Base-by-base conservation (phyloP, 169 alveolate species). In the Eimeria maxima region DNA sequence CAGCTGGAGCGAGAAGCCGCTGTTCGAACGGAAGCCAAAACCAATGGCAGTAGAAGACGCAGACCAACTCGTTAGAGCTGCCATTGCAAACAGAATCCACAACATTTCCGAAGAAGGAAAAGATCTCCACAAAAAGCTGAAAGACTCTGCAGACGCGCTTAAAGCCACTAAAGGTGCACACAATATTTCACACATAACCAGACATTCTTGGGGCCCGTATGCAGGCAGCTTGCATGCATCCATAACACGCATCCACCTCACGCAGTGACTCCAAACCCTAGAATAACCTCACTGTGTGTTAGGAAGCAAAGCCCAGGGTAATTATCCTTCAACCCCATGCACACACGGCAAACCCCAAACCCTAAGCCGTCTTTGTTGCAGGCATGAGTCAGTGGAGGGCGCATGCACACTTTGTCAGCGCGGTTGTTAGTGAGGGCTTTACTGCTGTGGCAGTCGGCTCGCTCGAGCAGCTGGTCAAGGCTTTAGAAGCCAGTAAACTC, bases 141-240 rank as follows among this genome's bases (percentile, higher is more conserved):
- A 98, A 96, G 99, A 98, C 94, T 98, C 99, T 42, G 98, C 98
- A 45, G 99, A 97, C 65, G 97, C 98, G 90, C 98, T 99, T 84
- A 98, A 98, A 95, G 97, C 95, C 57, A 73, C 89, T 50, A 90
- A 90, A 74, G 95, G 95, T 73, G 67, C 18, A 87, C 2, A 42
- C 44, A 88, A 14, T n/a, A n/a, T n/a, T 50, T 7, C 11, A 50
- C 57, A 50, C 57, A 50, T 50, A 50, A 7, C 5, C 11, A 50
- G 5, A 50, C n/a, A n/a, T n/a, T n/a, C n/a, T n/a, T n/a, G n/a
- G n/a, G n/a, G n/a, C 44, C 10, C 7, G 50, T 53, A 53, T 29
- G 55, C 47, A 3, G 44, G 50, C 60, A 53, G 13, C 13, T 27
- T 27, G 38, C 22, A 71, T 71, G 44, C 11, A 69, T 33, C 22